Percentiles rank a stretch among this genome's conserved stretches.
Conservation (phyloP, 192 early-diverging fungal species). For the Kappamyces sp. region DNA sequence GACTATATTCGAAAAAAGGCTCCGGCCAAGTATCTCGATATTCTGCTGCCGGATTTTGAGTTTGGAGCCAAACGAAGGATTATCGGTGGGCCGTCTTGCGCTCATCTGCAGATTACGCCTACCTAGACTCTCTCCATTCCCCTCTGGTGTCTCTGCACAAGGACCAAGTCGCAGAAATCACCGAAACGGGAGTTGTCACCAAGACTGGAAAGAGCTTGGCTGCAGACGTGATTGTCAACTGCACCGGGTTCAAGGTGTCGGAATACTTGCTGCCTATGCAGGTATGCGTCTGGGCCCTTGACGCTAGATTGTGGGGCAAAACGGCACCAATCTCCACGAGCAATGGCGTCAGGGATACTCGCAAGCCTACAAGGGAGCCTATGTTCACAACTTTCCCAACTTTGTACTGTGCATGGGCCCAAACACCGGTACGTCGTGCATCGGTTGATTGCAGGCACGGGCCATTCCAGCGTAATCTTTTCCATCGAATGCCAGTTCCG, state of each 20-base stretch:
- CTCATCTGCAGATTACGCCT: too few relatives aligned
- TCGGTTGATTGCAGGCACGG: too few relatives aligned
- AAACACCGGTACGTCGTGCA: constrained; percentile 3
- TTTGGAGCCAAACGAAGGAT: not conserved
- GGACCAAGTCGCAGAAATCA: not conserved
- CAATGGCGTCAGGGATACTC: not conserved
- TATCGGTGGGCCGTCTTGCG: not conserved
- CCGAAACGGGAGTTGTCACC: not conserved
- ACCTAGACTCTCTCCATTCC: not conserved
- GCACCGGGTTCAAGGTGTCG: constrained; percentile 1
- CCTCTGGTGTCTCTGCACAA: not conserved
- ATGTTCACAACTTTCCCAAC: constrained; percentile 2
- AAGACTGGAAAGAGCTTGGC: not conserved
- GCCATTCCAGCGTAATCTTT: not conserved
- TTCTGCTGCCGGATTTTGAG: not conserved
- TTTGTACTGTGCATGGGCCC: not conserved
- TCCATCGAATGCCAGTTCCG: not conserved
- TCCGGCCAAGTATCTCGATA: not conserved
- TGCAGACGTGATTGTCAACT: constrained; percentile 1
- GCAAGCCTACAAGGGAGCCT: not conserved
- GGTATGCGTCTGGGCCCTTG: too few relatives aligned
- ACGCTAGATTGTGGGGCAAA: not conserved
- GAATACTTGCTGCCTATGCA: not conserved
- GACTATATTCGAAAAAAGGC: not conserved
- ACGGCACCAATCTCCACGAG: not conserved